Base-by-base conservation (phyloP, 1,139 yeast species). In the Pichia sp. region DNA sequence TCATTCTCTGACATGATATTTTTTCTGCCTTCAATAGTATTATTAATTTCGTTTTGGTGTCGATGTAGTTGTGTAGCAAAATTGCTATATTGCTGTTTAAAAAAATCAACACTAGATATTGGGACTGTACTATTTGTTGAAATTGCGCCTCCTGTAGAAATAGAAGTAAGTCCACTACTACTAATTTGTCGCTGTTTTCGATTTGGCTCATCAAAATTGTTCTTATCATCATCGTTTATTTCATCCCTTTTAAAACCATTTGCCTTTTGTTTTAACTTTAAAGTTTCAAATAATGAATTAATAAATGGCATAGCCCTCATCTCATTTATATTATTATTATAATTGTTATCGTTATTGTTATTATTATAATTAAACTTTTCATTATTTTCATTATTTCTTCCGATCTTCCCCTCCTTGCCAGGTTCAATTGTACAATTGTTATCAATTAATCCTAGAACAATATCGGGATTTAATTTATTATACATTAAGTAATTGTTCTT, bases 91-190 rank as follows among this genome's bases (percentile, higher is more conserved):
- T 53, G 56, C 25, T 42, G 57, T 45, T 65, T 69, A 59, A 71
- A 69, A 41, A 58, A 65, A 33, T 67, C 71, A 3, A 64, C 60
- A n/a, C n/a, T n/a, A n/a, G n/a, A n/a, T n/a, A n/a, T n/a, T n/a
- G n/a, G n/a, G n/a, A n/a, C n/a, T n/a, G n/a, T n/a, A n/a, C n/a
- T n/a, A n/a, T n/a, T n/a, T n/a, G n/a, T n/a, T n/a, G n/a, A n/a
- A n/a, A n/a, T n/a, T n/a, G n/a, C n/a, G n/a, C n/a, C n/a, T n/a
- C n/a, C n/a, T n/a, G n/a, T n/a, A n/a, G n/a, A n/a, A n/a, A n/a
- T n/a, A n/a, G n/a, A n/a, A n/a, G n/a, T n/a, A n/a, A n/a, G n/a
- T n/a, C n/a, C n/a, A n/a, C n/a, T n/a, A n/a, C n/a, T n/a, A n/a
- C n/a, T n/a, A n/a, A n/a, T n/a, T n/a, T n/a, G n/a, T n/a, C n/a